Base-by-base conservation (phyloP, 2,329 filamentous ascomycete genomes). In the Nemania sp. region DNA sequence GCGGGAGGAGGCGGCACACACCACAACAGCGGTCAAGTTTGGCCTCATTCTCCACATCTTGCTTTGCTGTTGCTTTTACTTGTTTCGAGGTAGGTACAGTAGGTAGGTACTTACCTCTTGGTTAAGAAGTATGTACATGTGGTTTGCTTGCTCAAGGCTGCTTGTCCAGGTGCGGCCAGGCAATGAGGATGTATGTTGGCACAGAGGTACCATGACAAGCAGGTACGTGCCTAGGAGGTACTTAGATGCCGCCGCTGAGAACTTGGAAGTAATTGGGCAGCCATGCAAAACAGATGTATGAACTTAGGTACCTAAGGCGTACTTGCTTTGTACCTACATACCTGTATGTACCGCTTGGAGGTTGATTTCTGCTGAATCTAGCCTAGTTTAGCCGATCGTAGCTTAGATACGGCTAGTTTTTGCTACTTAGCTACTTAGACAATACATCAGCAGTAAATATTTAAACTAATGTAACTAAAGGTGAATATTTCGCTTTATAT, bases 1-100 rank as follows among this genome's bases (percentile, higher is more conserved):
- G 37, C 17, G 7, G 25, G 46, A 20, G 39, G 57, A 46, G 55
- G 55, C 3, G 25, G 25, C 25, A 48, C 34, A 45, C 50, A 54
- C 56, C 50, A 54, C 56, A 63, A 60, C 53, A 51, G 61, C 61
- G 61, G 61, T 64, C 54, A 57, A 21, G 43, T 53, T 34, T 49
- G 47, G 42, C 13, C 47, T 35, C 9, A 2, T 59, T 53, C 62
- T 40, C 62, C 62, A 64, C 62, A 48, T 15, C 25, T 34, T 42
- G 48, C 57, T 60, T 40, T 32, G 50, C 43, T 58, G 54, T 62
- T 59, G 52, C 57, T 51, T 54, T 35, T 37, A n/a, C n/a, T n/a
- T n/a, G n/a, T n/a, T n/a, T n/a, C n/a, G n/a, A n/a, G n/a, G n/a
- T n/a, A n/a, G n/a, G n/a, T n/a, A n/a, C n/a, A n/a, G n/a, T n/a